phyloP scores from a whole-genome alignment of 2,329 filamentous ascomycete genomes.

The Fusarium protoensiforme region DNA sequence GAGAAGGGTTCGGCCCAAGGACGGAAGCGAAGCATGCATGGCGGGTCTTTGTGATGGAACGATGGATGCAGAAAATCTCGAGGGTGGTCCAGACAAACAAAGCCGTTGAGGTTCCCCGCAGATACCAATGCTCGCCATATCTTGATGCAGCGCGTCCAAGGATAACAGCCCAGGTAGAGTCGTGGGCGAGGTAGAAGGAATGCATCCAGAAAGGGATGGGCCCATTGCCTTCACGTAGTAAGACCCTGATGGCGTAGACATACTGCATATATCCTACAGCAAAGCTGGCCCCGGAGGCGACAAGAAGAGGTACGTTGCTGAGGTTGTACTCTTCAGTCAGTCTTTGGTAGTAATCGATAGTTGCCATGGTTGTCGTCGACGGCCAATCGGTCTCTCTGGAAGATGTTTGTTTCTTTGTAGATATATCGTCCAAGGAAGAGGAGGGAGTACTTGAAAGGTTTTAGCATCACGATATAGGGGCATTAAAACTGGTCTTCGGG shows the following conservation, averaged over 20 bases:
- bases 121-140: neutral
- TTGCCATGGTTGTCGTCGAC: neutral
- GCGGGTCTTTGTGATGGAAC: neutral
- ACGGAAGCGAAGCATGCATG: neutral
- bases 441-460: neutral
- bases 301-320: neutral
- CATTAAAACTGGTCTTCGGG: neutral
- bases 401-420: neutral
- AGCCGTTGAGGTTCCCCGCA: neutral
- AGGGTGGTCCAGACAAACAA: neutral
- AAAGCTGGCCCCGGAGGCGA: neutral
- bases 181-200: slow-evolving; percentile 3
- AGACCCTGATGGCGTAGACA: slow-evolving; percentile 2
- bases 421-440: neutral
- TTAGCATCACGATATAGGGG: neutral
- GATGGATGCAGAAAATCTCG: slow-evolving; percentile 2
- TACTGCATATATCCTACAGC: slow-evolving; percentile 4
- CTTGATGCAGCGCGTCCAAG: neutral
- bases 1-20: neutral
- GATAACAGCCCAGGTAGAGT: neutral
- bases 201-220: slow-evolving; percentile 22
- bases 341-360: neutral
- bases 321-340: neutral
- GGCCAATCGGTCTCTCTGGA: neutral
- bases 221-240: slow-evolving; percentile 1